These are phyloP conservation scores for Aspergillus steynii DNA, from an alignment of 495 filamentous ascomycete genomes.

Conservation along the genomic window DNA sequence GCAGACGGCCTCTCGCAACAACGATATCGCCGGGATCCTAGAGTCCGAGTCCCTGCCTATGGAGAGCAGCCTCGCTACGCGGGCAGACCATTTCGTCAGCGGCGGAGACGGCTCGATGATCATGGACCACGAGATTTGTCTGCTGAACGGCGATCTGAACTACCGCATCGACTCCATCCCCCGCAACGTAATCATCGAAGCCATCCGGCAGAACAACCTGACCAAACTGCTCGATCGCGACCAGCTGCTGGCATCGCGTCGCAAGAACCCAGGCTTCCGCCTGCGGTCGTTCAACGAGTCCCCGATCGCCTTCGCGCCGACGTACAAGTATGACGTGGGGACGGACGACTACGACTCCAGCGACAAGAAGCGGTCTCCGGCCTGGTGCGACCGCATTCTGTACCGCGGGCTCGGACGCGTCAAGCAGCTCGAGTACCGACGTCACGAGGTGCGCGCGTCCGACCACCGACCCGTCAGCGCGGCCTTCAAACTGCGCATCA, in stretches of 20 bases:
- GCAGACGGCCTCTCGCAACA: conserved; percentile 85
- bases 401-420: conserved; percentile 82
- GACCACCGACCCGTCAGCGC: conserved; percentile 94
- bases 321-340: conserved; percentile 97
- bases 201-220: conserved; percentile 76
- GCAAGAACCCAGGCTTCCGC: conserved; percentile 85
- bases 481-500: conserved; percentile 75
- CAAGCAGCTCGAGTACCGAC: conserved; percentile 80
- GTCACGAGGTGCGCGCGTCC: conserved; percentile 85
- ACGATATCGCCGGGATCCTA: conserved; percentile 88
- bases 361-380: conserved; percentile 93
- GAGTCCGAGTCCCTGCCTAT: conserved; percentile 71
- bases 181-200: conserved; percentile 84
- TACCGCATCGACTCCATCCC: conserved; percentile 98
- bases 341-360: conserved; percentile 91
- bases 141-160: conserved; percentile 94
- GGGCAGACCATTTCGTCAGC: conserved; percentile 76
- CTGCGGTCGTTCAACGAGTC: conserved; percentile 83
- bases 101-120: conserved; percentile 96
- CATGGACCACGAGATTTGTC: conserved; percentile 93
- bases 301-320: conserved; percentile 87
- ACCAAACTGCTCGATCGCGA: conserved; percentile 92
- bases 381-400: conserved; percentile 93
- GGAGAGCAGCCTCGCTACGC: conserved; percentile 57
- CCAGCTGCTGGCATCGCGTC: conserved; percentile 81